Base-by-base conservation (phyloP, 495 filamentous ascomycete genomes). In the Peziza echinospora region DNA sequence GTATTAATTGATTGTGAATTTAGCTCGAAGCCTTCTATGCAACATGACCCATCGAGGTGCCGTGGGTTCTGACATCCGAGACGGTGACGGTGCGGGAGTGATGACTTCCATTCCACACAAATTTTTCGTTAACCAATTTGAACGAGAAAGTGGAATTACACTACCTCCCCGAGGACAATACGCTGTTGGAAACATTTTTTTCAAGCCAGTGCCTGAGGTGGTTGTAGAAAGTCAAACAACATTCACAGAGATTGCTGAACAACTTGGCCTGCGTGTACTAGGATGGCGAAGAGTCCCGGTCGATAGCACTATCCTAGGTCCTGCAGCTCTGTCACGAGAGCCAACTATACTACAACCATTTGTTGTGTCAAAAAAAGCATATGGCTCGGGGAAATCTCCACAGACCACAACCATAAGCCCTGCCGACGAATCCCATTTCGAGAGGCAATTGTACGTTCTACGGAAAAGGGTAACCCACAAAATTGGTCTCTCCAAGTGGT, bases 41-140 rank as follows among this genome's bases (percentile, higher is more conserved):
- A 99, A 99, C 71, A 99, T 99, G 89, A 96, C 89, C 72, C 89
- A 99, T 68, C 79, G 89, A 60, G 89, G 89, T 67, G 89, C 89
- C 47, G 89, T 99, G 56, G 89, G 89, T 48, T 96, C 89, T 9
- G 89, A 99, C 69, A 85, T 83, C 47, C 80, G 89, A 64, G 89
- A 99, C 63, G 89, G 89, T 54, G 89, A 99, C 57, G 89, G 89
- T 62, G 89, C 89, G 51, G 89, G 89, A 70, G 86, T 96, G 53
- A 99, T 99, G 89, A 96, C 89, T 48, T 94, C 87, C 28, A 93
- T 99, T 55, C 89, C 89, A 13, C 89, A 99, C 69, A 91, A 78
- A 62, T 99, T 99, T 65, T 99, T 99, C 63, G 68, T 93, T 54
- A 99, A 99, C 67, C 92, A 96, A 62, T 94, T 99, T 60, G 85